Percentiles rank a stretch among this genome's conserved stretches.
These are phyloP conservation scores for Tilletia walkeri DNA, from an alignment of 1,284 basidiomycete species.

Conservation along the genomic window DNA sequence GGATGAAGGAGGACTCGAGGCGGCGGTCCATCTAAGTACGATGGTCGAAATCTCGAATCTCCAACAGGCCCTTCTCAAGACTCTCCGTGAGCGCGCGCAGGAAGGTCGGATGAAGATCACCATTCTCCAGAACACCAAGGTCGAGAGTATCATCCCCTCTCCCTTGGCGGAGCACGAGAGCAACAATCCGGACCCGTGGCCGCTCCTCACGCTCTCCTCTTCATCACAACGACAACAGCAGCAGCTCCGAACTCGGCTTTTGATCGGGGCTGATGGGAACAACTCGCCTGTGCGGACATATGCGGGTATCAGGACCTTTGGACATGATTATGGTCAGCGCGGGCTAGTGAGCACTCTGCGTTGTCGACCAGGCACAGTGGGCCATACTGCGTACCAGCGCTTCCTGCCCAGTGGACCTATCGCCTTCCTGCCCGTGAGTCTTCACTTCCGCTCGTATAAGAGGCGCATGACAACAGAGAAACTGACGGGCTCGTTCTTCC, in stretches of 20 bases:
- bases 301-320: slow-evolving; percentile 80
- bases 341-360: slow-evolving; percentile 84
- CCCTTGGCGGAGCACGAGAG: slow-evolving; percentile 44
- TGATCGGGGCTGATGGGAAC: slow-evolving; percentile 93
- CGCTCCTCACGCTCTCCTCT: slow-evolving; percentile 19
- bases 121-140: slow-evolving; percentile 69
- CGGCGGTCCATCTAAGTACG: slow-evolving; percentile 26
- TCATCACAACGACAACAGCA: not conserved
- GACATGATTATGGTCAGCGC: slow-evolving; percentile 86
- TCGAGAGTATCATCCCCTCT: slow-evolving; percentile 63
- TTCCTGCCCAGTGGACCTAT: slow-evolving; percentile 95
- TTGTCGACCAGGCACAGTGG: slow-evolving; percentile 25
- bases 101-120: slow-evolving; percentile 58
- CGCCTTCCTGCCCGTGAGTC: slow-evolving; percentile 73
- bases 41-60: slow-evolving; percentile 54
- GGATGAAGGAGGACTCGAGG: not conserved
- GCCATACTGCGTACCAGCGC: slow-evolving; percentile 78
- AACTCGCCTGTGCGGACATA: slow-evolving; percentile 90
- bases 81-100: slow-evolving; percentile 36
- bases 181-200: slow-evolving; percentile 60
- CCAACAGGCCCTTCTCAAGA: slow-evolving; percentile 51
- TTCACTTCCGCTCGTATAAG: no score
- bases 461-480: not conserved
- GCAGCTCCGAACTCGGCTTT: slow-evolving; percentile 31
- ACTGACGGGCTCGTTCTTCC: slow-evolving; percentile 15